Evolutionary conservation across 2,329 filamentous ascomycete genomes (phyloP).

Genomic region (Cucurbitaria berberidis): DNA sequence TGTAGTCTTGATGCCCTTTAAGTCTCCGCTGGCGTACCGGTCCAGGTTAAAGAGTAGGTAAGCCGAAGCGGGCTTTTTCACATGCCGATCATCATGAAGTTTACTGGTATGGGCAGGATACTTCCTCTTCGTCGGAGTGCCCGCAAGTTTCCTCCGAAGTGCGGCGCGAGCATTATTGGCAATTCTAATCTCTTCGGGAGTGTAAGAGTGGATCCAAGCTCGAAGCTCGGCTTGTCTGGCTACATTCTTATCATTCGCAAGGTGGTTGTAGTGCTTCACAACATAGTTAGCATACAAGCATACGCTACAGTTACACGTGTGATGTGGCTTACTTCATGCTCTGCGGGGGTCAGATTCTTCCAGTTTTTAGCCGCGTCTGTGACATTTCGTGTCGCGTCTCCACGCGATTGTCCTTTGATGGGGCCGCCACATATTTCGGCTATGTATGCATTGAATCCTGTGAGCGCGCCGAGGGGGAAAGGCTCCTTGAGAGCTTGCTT

Average conservation of each 20-base stretch:
- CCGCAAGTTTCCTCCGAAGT: slow-evolving; percentile 35
- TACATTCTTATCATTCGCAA: slow-evolving; percentile 56
- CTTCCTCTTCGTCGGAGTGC: slow-evolving; percentile 7
- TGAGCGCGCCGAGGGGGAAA: neutral
- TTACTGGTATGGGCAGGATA: slow-evolving; percentile 16
- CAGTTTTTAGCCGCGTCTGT: slow-evolving; percentile 14
- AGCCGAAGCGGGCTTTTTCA: slow-evolving; percentile 51
- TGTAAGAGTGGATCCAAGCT: slow-evolving; percentile 62
- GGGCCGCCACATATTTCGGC: slow-evolving; percentile 19
- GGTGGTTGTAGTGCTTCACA: slow-evolving; percentile 60
- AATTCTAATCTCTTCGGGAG: slow-evolving; percentile 61
- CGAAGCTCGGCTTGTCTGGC: slow-evolving; percentile 55
- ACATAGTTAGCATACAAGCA: slow-evolving; percentile 5
- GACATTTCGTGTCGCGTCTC: neutral
- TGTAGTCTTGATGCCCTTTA: slow-evolving; percentile 51
- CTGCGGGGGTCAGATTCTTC: slow-evolving; percentile 41
- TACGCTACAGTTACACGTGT: neutral
- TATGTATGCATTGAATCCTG: slow-evolving; percentile 36
- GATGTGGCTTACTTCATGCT: slow-evolving; percentile 40
- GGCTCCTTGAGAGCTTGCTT: slow-evolving; percentile 48
- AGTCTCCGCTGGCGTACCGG: slow-evolving; percentile 56
- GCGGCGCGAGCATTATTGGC: slow-evolving; percentile 64
- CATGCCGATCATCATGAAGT: slow-evolving; percentile 62
- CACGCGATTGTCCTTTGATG: slow-evolving; percentile 1
- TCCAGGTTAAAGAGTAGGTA: slow-evolving; percentile 56